Conservation (phyloP, 2,329 filamentous ascomycete genomes). For the Botryotinia convoluta region DNA sequence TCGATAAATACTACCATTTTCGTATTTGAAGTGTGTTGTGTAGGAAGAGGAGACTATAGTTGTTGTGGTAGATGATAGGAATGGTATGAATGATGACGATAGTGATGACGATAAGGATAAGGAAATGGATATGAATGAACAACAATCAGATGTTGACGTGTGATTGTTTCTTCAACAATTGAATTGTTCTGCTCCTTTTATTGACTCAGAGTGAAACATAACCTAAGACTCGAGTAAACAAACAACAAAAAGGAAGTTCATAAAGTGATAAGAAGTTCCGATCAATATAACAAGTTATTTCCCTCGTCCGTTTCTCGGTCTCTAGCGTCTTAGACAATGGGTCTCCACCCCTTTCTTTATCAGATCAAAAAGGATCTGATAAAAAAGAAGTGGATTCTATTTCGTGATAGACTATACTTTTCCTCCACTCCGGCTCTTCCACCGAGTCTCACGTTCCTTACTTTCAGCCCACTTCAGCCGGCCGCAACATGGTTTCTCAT, state of each 20-base stretch:
- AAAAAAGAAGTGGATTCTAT: not conserved
- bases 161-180: conserved; percentile 22
- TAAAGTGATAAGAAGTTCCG: not conserved
- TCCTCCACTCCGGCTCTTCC: not conserved
- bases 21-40: conserved; percentile 3
- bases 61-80: not conserved
- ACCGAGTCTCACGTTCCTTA: not conserved
- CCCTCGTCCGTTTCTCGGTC: conserved; percentile 3
- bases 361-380: not conserved
- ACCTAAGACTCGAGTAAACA: not conserved
- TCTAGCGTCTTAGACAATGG: conserved; percentile 3
- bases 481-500: not conserved
- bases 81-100: not conserved
- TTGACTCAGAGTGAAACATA: not conserved
- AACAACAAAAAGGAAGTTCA: not conserved
- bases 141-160: conserved; percentile 19
- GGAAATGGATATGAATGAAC: conserved; percentile 24
- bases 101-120: conserved; percentile 23
- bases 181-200: not conserved
- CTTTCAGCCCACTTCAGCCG: not conserved
- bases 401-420: not conserved
- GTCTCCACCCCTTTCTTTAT: not conserved
- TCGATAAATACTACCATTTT: conserved; percentile 39
- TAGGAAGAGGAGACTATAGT: not conserved
- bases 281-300: not conserved